Evolutionary conservation across 129 eudicot genomes (phyloP).

Genomic region (Flaveria bidentis): DNA sequence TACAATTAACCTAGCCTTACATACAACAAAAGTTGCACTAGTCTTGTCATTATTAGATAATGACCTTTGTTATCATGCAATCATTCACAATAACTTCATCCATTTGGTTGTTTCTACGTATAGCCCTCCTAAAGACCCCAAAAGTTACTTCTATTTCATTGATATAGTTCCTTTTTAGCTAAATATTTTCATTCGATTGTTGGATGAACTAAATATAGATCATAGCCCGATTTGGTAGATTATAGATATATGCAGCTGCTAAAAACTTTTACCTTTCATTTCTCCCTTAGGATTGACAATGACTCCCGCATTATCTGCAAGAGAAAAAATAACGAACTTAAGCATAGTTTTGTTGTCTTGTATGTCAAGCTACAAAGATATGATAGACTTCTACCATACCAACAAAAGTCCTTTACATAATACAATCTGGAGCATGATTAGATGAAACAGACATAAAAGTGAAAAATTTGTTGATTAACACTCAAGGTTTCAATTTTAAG

Average conservation of each 20-base stretch:
- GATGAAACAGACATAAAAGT: background rate
- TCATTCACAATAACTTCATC: too few species aligned
- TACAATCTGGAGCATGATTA: background rate
- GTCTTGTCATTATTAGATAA: too few species aligned
- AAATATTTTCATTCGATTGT: too few species aligned
- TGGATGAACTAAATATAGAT: background rate
- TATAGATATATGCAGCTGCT: background rate
- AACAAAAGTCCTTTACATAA: background rate
- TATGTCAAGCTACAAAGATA: background rate
- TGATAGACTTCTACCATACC: background rate
- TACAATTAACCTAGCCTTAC: too few species aligned
- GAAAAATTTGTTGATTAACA: too few species aligned
- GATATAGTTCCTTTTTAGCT: too few species aligned
- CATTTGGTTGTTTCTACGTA: too few species aligned
- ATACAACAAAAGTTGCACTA: too few species aligned
- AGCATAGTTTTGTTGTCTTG: background rate
- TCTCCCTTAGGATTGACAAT: constrained; percentile 94
- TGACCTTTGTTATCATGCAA: too few species aligned
- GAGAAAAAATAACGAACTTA: background rate
- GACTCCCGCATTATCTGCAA: constrained; percentile 89
- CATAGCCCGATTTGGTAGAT: background rate
- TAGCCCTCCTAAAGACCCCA: too few species aligned
- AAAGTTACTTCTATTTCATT: too few species aligned
- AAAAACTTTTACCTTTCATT: constrained; percentile 66
- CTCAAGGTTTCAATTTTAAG: too few species aligned